Conservation (phyloP, 331 rosid species). For the Saraca asoca region DNA sequence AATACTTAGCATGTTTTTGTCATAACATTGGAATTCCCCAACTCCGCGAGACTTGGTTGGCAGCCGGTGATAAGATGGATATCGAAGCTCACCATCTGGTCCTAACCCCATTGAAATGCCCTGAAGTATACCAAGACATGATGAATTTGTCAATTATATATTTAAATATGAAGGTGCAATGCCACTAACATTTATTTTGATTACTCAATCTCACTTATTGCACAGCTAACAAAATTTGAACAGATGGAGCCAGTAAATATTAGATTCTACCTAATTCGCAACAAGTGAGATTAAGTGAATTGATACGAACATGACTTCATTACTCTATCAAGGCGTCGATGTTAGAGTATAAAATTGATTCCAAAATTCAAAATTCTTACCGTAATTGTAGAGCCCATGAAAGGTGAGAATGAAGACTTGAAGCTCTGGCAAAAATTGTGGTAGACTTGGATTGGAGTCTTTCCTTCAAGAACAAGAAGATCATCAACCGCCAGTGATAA, state of each 20-base stretch:
- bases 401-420: constrained; percentile 64
- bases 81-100: constrained; percentile 87
- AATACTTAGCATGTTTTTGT: constrained; percentile 67
- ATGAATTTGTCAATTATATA: constrained; percentile 28
- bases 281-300: no score
- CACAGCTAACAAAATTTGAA: no score
- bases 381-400: constrained; percentile 62
- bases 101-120: constrained; percentile 88
- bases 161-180: not conserved
- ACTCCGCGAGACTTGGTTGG: constrained; percentile 43
- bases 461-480: constrained; percentile 78
- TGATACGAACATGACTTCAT: no score
- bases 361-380: constrained; percentile 39
- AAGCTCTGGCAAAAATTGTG: constrained; percentile 83
- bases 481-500: constrained; percentile 77
- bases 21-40: constrained; percentile 95
- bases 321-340: not conserved
- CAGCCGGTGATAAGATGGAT: constrained; percentile 70
- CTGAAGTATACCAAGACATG: constrained; percentile 51
- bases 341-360: not conserved
- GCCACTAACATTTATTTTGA: no score
- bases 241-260: no score
- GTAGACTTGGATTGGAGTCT: constrained; percentile 78
- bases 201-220: no score
- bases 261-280: no score